These are phyloP conservation scores for Calonectria montana DNA, from an alignment of 2,329 filamentous ascomycete species.

Conservation along the genomic window DNA sequence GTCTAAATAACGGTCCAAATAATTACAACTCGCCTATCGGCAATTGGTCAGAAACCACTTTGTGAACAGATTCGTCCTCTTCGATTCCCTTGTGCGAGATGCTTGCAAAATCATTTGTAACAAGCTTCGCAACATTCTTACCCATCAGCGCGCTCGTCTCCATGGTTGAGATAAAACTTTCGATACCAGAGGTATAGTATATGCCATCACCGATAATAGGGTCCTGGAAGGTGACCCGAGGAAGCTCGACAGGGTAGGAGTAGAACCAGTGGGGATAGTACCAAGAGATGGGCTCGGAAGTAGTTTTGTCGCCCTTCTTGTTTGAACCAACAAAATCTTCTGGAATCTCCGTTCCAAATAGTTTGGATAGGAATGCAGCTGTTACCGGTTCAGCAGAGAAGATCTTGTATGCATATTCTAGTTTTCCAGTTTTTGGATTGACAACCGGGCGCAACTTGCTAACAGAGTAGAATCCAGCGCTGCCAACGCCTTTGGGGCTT, in stretches of 20 bases:
- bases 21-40: background rate
- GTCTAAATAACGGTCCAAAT: background rate
- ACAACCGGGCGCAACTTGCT: conserved; percentile 75
- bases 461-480: conserved; percentile 86
- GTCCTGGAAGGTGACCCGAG: conserved; percentile 88
- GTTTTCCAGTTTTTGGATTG: conserved; percentile 67
- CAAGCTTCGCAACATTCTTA: conserved; percentile 80
- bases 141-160: conserved; percentile 95
- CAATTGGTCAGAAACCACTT: background rate
- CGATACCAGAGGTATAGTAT: conserved; percentile 82
- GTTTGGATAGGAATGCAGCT: conserved; percentile 61
- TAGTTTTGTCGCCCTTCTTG: conserved; percentile 48
- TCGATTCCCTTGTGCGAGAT: conserved; percentile 28
- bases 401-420: conserved; percentile 74
- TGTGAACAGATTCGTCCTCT: conserved; percentile 14
- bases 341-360: conserved; percentile 63
- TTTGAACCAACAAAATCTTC: conserved; percentile 49
- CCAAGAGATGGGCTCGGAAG: conserved; percentile 74
- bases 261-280: conserved; percentile 82
- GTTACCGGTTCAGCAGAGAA: conserved; percentile 69
- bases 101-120: conserved; percentile 69
- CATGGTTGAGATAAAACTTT: conserved; percentile 97
- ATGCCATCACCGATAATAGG: conserved; percentile 74
- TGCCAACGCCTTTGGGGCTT: conserved; percentile 72
- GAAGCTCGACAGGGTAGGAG: conserved; percentile 87